Base-by-base conservation (phyloP, 2,329 filamentous ascomycete genomes). In the Fusarium neocosmosporiellum region DNA sequence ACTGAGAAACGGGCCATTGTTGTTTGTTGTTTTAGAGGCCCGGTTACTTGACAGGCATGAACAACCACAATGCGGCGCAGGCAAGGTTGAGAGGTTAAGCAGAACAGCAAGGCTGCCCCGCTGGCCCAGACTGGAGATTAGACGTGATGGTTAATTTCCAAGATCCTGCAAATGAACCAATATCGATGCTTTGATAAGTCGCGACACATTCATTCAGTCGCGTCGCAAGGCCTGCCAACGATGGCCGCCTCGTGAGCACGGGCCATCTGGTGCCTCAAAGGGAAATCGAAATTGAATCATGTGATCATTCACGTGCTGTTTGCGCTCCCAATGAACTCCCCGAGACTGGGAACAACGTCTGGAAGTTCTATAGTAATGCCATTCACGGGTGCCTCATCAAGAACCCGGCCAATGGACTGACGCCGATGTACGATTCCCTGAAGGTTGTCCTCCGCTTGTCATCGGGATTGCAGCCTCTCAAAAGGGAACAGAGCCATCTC, bases 1-100 rank as follows among this genome's bases (percentile, higher is more conserved):
- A 94, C 85, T 63, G 91, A 91, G 67, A 93, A 83, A 60, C 84
- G 86, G 59, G 87, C 83, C 87, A 89, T 89, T 69, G 67, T 72
- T 58, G 63, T 55, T 62, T 63, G 62, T 66, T 69, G 54, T 70
- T 63, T 64, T 18, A 62, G 70, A n/a, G 13, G 39, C 54, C 24
- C 14, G 58, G 46, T 57, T 36, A 63, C 43, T 53, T 36, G n/a
- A 24, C 36, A 34, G 41, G 54, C 27, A 29, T 68, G 36, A 43
- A 57, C 34, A 57, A 63, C 53, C 67, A 67, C 37, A 59, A 61
- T 29, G 36, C 36, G 53, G 37, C 34, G 22, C 16, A 59, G 58
- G 27, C 27, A 24, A 74, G 46, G 50, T 65, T 65, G 62, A 73
- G 61, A 39, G 46, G 29, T 22, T 54, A 24, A 20, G 14, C 20